Base-by-base conservation (phyloP, 2,329 filamentous ascomycete genomes). In the Hirsutella minnesotensis region DNA sequence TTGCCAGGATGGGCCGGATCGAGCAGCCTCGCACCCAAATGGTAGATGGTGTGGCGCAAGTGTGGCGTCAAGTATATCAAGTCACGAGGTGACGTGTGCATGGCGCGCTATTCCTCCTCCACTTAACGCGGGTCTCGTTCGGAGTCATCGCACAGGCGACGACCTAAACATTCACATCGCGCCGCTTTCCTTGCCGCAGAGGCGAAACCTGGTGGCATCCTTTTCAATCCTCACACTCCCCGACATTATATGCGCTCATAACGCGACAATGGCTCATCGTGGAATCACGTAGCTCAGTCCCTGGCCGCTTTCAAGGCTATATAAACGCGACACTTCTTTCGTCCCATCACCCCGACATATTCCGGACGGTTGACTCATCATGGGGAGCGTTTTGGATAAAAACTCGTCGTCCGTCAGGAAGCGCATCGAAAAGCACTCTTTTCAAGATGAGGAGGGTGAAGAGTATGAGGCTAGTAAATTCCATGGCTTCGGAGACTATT, bases 391-490 rank as follows among this genome's bases (percentile, higher is more conserved):
- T 9, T 62, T 81, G 13, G 76, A 81, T 4, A 78, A 77, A 56
- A 79, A 80, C 51, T 80, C 79, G n/a, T 68, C 72, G 24, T 67
- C 67, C 29, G 69, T 78, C 59, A 72, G 74, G 51, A 81, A 81
- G 56, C 68, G 73, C 50, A 79, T 82, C 47, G 72, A 78, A 43
- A 56, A 56, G 15, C 78, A 95, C 62, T 75, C 71, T 2, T 96
- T 95, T 59, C 70, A 81, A 2, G 73, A 84, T 55, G 88, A 95
- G 58, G 75, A 75, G 20, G 90, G 92, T 44, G 90, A 96, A 45
- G 94, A 98, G 60, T 98, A 98, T 60, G 80, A 82, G 45, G 77
- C 72, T 2, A 95, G 88, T 48, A 77, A 76, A 41, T 98, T 96
- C 61, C 86, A 87, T 21, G 90, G 89, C 9, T 94, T 96, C 55